phyloP scores from a whole-genome alignment of 169 alveolate species.

The Eimeria falciformis region DNA sequence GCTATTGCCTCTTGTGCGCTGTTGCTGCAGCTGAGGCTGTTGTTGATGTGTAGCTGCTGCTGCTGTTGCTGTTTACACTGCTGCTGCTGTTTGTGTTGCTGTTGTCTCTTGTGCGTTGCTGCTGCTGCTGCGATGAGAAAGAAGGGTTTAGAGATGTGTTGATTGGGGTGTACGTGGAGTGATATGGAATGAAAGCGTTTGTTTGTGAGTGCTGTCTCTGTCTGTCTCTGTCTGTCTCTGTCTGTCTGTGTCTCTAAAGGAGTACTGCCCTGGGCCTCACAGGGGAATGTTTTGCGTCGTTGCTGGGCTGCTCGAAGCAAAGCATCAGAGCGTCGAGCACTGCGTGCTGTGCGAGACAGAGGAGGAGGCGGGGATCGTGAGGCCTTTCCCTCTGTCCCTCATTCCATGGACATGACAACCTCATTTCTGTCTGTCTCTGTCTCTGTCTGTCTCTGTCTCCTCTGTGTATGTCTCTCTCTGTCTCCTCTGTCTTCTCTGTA shows the following conservation, averaged over 20 bases:
- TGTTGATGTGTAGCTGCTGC: neutral
- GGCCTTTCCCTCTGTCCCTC: too few species aligned
- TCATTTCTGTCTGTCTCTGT: neutral
- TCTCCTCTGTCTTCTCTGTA: neutral
- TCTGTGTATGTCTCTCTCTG: neutral
- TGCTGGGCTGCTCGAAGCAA: constrained; percentile 40
- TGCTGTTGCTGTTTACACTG: neutral
- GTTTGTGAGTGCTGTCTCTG: too few species aligned
- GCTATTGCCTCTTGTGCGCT: neutral
- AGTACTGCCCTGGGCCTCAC: constrained; percentile 68
- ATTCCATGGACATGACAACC: too few species aligned
- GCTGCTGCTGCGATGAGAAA: neutral
- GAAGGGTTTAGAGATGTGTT: too few species aligned
- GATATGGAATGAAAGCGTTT: too few species aligned
- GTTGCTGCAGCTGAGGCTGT: constrained; percentile 22
- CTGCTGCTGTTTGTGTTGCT: neutral
- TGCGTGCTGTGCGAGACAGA: constrained; percentile 55
- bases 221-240: neutral
- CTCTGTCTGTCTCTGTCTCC: neutral
- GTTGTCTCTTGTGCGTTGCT: neutral
- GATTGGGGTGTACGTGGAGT: too few species aligned
- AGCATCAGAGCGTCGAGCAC: constrained; percentile 21
- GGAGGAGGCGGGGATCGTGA: constrained; percentile 40
- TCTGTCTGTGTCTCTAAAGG: constrained; percentile 3
- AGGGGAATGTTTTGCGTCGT: constrained; percentile 48